phyloP scores from a whole-genome alignment of 1,139 yeast species.

The Candida tunisiensis region DNA sequence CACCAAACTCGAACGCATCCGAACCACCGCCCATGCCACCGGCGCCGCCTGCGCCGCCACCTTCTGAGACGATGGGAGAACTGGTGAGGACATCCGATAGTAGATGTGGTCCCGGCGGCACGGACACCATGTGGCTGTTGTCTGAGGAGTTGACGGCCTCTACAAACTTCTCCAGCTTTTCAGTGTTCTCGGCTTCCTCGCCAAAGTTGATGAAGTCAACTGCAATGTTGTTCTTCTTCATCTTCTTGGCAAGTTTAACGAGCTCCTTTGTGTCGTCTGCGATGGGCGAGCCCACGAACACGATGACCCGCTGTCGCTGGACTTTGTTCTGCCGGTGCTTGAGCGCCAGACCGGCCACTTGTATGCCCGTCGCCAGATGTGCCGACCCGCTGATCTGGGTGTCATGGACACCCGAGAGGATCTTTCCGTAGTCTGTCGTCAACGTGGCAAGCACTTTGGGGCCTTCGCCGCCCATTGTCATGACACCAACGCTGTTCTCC shows the following conservation, averaged over 20 bases:
- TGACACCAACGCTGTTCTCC: constrained; percentile 82
- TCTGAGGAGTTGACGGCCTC: constrained; percentile 64
- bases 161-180: constrained; percentile 67
- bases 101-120: constrained; percentile 77
- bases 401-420: constrained; percentile 76
- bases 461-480: constrained; percentile 69
- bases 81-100: constrained; percentile 58
- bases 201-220: constrained; percentile 88
- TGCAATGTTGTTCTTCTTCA: constrained; percentile 88
- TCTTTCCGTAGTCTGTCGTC: constrained; percentile 76
- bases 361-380: constrained; percentile 72
- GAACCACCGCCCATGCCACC: constrained; percentile 32
- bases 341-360: constrained; percentile 92
- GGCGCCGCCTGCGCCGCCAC: constrained; percentile 27
- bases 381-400: constrained; percentile 55
- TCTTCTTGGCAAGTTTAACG: constrained; percentile 73
- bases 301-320: constrained; percentile 80
- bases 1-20: constrained; percentile 39
- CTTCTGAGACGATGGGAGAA: constrained; percentile 53
- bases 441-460: constrained; percentile 80
- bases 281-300: constrained; percentile 82
- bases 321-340: constrained; percentile 92
- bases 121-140: constrained; percentile 67
- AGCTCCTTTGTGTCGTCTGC: constrained; percentile 53
- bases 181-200: constrained; percentile 63